Evolutionary conservation across 2,329 filamentous ascomycete species (phyloP), one percentile per base, ranked within the genome.

Genomic region (Kalaharituber pfeilii): DNA sequence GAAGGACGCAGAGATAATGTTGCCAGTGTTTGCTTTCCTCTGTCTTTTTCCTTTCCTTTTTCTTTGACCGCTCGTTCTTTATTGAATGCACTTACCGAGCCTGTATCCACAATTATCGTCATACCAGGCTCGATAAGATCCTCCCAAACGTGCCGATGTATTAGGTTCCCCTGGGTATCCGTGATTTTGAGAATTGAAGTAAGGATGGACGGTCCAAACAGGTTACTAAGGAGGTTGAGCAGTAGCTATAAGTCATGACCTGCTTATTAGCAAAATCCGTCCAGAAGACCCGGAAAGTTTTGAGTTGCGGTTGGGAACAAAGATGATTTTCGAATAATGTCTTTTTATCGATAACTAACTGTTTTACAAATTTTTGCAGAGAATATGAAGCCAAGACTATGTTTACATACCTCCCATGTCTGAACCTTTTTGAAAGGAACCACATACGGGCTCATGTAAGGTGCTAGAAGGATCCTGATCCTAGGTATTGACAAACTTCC

Each of bases 401-500:
- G 20, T 30, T 47, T 24, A 58, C 56, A 36, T 55, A 63, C 62
- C 45, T 63, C 59, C 62, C 62, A 63, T n/a, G 62, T 62, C 42
- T 60, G 53, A 29, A 60, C 62, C 39, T 60, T 63, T 33, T 62
- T 57, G 44, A 62, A 36, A 22, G 62, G 60, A 26, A 63, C 60
- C 27, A 62, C 58, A 47, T 60, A 62, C 26, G 62, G 60, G 20
- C 57, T 59, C 47, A 62, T 62, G 54, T 63, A 62, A 13, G 62
- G 62, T 36, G 62, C 60, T 3, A 63, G 57, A 26, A 63, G 53
- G 53, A 63, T 62, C 28, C 59, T 57, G 51, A 63, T 61, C 33
- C 60, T 59, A 28, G 59, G 58, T 53, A 61, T 56, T 56, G 67
- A 75, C 72, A 75, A 71, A 71, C 69, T 74, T 71, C 44, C 24